Evolutionary conservation across 805 yeast species (phyloP), one percentile per base, ranked within the genome.

Genomic region (Metschnikowia reukaufii): DNA sequence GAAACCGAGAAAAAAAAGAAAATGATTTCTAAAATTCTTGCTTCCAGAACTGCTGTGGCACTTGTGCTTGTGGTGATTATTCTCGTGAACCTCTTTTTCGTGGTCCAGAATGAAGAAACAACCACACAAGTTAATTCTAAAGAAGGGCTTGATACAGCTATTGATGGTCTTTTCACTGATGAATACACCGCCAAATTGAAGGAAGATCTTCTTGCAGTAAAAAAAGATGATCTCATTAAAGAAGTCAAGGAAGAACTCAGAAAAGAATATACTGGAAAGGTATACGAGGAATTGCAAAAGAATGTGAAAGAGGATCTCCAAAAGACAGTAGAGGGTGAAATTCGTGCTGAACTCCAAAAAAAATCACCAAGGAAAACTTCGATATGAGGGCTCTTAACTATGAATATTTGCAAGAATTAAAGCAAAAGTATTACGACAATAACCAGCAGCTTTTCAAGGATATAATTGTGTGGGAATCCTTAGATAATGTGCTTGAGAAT

Each of bases 161-260:
- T 47, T 29, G 51, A 47, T 10, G 4, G 10, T 7, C 21, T 47
- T 33, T 39, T 44, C 29, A 29, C 44, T 18, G 44, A 35, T 33
- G 51, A 47, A 20, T 50, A 47, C 30, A 18, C 42, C 16, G 21
- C 35, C 20, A 17, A 48, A 10, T 41, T 50, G n/a, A 42, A 45
- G 15, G 31, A 40, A 17, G 54, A 50, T 12, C 5, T 50, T 27
- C 17, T 40, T 27, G 49, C 36, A 4, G 31, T 42, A 7, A 43
- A 50, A 31, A 35, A 47, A 29, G 16, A 9, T 23, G 51, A 50
- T 21, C 40, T 50, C 20, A 4, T 44, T 21, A 33, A 31, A 13
- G 40, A 41, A 6, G n/a, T 40, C 25, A 44, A 36, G 38, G 42
- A 45, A 20, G 50, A 40, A 20, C 46, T 51, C 31, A 32, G 37